A percentile compares a stretch with the other conserved stretches of the same genome.
Evolutionary conservation across 768 basidiomycete species (phyloP).

Genomic region (Chalciporus chontae): DNA sequence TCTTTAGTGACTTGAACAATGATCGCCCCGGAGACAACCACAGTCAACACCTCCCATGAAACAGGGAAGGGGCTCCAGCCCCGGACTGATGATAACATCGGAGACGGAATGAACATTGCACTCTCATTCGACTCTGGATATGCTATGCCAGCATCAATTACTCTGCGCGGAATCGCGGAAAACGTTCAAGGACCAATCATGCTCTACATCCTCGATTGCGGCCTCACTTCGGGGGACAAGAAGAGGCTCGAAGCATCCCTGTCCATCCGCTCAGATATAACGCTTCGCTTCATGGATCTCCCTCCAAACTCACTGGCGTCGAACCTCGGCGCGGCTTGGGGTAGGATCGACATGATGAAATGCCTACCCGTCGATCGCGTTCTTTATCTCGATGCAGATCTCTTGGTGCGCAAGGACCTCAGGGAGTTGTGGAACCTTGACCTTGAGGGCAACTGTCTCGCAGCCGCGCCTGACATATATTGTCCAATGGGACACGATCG

Average conservation of each 20-base stretch:
- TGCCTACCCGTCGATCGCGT: conserved; percentile 43
- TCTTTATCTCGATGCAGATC: conserved; percentile 50
- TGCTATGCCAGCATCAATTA: conserved; percentile 44
- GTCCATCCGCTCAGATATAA: conserved; percentile 25
- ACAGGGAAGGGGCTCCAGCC: no score
- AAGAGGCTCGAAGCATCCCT: conserved; percentile 25
- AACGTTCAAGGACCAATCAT: conserved; percentile 37
- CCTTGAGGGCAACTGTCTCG: conserved; percentile 37
- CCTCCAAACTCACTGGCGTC: conserved; percentile 24
- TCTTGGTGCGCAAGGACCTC: conserved; percentile 38
- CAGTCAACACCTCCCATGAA: not conserved
- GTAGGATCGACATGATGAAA: conserved; percentile 42
- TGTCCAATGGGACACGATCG: conserved; percentile 41
- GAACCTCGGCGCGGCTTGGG: conserved; percentile 36
- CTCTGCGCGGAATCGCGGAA: conserved; percentile 37
- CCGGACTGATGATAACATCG: conserved; percentile 15
- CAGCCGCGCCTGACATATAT: conserved; percentile 42
- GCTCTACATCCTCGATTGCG: conserved; percentile 45
- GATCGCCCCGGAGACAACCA: not conserved
- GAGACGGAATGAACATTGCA: conserved; percentile 43
- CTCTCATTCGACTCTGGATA: conserved; percentile 39
- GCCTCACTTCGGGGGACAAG: conserved; percentile 33
- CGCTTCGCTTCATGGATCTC: conserved; percentile 37
- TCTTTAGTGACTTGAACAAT: not conserved
- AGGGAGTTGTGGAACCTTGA: conserved; percentile 41